Evolutionary conservation across 2,329 filamentous ascomycete genomes (phyloP), one percentile per base, ranked within the genome.

Genomic region (Hymenoscyphus repandus): DNA sequence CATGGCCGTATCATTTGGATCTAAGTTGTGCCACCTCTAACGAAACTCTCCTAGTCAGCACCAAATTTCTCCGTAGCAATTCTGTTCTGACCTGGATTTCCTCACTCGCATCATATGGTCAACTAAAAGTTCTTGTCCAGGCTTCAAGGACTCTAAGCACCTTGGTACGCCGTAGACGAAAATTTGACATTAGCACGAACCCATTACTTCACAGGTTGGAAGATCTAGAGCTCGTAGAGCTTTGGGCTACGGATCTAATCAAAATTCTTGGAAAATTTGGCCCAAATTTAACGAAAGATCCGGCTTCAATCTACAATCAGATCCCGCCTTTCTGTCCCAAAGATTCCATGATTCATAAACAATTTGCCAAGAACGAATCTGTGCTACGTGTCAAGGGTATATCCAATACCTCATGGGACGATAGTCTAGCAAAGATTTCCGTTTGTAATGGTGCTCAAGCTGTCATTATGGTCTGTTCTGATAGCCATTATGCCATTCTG

Each of bases 301-400:
- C 70, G 0, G 54, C 63, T 5, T 50, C 64, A 0, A 72, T 73
- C 32, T 68, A 70, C 51, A 66, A 67, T 39, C 52, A 62, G 2
- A 66, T 73, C 7, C 68, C 70, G 1, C 67, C 69, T 1, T 66
- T 74, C 37, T 73, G 70, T 52, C 70, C 71, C 0, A 33, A 47
- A 6, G 56, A 59, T 17, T 71, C 71, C 6, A 55, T 62, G 2
- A 66, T 71, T 3, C 64, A 66, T 47, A 57, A 63, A 42, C 58
- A 63, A 9, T 72, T 71, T 50, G 59, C 61, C 1, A 49, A 58
- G 6, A 31, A 48, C 11, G 18, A 7, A 2, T 15, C 30, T 11
- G 37, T 9, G 17, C 31, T 58, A 3, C 20, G 17, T 20, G 34
- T 58, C 7, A 44, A 32, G 2, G 53, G 53, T 2, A 10, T 53